Evolutionary conservation across 192 early-diverging fungal genomes (phyloP), one percentile per base, ranked within the genome.

Genomic region (Coemansia sp.): DNA sequence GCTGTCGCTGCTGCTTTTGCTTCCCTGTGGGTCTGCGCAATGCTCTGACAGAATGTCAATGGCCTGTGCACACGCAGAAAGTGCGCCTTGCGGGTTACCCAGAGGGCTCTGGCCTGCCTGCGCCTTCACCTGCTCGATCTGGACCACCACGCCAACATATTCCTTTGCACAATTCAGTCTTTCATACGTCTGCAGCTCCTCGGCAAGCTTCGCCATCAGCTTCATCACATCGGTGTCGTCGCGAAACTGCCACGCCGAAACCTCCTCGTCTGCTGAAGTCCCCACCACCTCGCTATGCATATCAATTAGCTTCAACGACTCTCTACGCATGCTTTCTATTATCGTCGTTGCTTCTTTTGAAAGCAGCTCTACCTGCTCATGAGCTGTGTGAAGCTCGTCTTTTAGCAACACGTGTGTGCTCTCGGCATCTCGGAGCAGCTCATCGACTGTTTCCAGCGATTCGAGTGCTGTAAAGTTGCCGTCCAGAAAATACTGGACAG

Each of bases 181-280:
- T 50, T 48, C 46, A 39, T 67, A 58, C 26, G 40, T 53, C 20
- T 62, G 30, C 7, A 74, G 34, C 38, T 66, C 46, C 2, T 39
- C 45, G 3, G 71, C 71, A 33, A 74, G 50, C 30, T 32, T 26
- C 0, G 55, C 46, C 14, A 67, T 52, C 35, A 74, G 64, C 24
- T 57, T 46, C 71, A 74, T 74, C 8, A 46, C 44, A 29, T 50
- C 60, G 0, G 64, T 63, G 15, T 60, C 59, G 33, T 74, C 64
- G 52, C 64, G 55, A 35, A 74, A 74, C 47, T 67, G 64, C 71
- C 64, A 67, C 9, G 58, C 46, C n/a, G 64, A 67, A 4, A 50
- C 58, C 38, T 9, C 34, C 9, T 61, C 58, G 37, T 66, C 55
- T 2, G 46, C 43, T 7, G 64, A 14, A 3, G 42, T 38, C 15